These are phyloP conservation scores for Aureobasidium uvarum DNA, from an alignment of 2,329 filamentous ascomycete species.

Conservation along the genomic window DNA sequence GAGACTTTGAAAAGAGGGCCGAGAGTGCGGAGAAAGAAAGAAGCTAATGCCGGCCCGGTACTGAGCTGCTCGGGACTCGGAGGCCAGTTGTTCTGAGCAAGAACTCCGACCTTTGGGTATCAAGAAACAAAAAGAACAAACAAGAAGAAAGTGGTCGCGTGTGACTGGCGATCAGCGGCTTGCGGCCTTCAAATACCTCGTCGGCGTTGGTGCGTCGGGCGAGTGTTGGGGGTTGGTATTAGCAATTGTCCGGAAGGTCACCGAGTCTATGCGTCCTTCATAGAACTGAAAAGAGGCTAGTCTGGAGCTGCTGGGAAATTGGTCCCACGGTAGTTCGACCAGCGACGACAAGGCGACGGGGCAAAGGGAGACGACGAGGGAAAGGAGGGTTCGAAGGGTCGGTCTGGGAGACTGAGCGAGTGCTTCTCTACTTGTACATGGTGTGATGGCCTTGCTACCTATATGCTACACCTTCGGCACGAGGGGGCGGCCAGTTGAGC, in stretches of 20 bases:
- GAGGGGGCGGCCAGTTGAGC: slow-evolving; percentile 24
- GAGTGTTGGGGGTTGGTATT: slow-evolving; percentile 23
- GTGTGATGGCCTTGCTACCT: slow-evolving; percentile 12
- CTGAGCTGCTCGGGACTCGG: slow-evolving; percentile 22
- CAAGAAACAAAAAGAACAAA: slow-evolving; percentile 12
- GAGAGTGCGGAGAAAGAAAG: slow-evolving; percentile 27
- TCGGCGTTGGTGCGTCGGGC: slow-evolving; percentile 13
- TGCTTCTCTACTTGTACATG: slow-evolving; percentile 18
- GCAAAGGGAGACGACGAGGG: slow-evolving; percentile 20
- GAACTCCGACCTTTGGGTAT: slow-evolving; percentile 21
- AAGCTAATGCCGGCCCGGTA: slow-evolving; percentile 25
- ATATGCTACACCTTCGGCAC: slow-evolving; percentile 17
- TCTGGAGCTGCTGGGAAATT: slow-evolving; percentile 22
- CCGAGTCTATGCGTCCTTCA: slow-evolving; percentile 27
- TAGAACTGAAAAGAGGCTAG: slow-evolving; percentile 27
- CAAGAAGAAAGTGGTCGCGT: slow-evolving; percentile 12
- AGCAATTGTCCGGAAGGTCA: slow-evolving; percentile 19
- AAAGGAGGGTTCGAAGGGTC: slow-evolving; percentile 26
- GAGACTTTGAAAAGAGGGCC: slow-evolving; percentile 36
- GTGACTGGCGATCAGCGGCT: slow-evolving; percentile 16
- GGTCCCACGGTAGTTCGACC: slow-evolving; percentile 19
- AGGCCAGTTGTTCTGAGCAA: slow-evolving; percentile 23
- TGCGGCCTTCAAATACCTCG: slow-evolving; percentile 9
- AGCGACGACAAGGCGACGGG: slow-evolving; percentile 22
- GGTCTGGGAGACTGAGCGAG: slow-evolving; percentile 11